phyloP scores from a whole-genome alignment of 1,139 yeast genomes.

The Saccharomyces hybrid region DNA sequence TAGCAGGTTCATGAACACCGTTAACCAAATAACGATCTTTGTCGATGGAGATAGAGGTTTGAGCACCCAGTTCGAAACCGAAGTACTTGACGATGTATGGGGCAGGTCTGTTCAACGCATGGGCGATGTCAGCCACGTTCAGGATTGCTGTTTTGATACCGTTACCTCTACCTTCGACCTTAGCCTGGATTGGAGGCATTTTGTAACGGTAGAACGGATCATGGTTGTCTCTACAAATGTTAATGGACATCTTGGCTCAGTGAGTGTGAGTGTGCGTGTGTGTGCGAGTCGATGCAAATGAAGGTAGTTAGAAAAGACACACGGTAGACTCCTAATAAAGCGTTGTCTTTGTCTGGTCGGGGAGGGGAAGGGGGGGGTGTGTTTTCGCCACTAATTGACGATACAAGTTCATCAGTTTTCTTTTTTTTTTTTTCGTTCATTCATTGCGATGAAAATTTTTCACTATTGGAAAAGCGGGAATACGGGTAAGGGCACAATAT shows the following conservation, averaged over 20 bases:
- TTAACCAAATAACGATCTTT: slow-evolving; percentile 86
- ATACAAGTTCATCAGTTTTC: background rate
- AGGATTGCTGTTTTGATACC: slow-evolving; percentile 96
- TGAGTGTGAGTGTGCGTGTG: background rate
- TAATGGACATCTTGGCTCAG: slow-evolving; percentile 63
- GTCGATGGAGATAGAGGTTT: slow-evolving; percentile 70
- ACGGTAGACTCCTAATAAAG: background rate
- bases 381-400: background rate
- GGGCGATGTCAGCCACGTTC: slow-evolving; percentile 86
- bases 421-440: background rate
- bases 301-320: background rate
- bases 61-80: slow-evolving; percentile 97
- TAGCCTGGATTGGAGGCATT: slow-evolving; percentile 96
- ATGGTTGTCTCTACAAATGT: slow-evolving; percentile 93
- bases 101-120: slow-evolving; percentile 90
- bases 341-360: background rate
- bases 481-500: background rate
- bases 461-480: background rate
- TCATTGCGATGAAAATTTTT: background rate
- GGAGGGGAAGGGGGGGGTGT: background rate
- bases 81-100: slow-evolving; percentile 86
- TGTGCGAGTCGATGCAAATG: background rate
- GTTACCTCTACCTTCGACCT: slow-evolving; percentile 98
- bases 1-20: slow-evolving; percentile 87
- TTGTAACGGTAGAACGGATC: slow-evolving; percentile 98